A percentile compares a stretch with the other conserved stretches of the same genome.
Conservation (phyloP, 345 rosid species). For the Ricinus communis region DNA sequence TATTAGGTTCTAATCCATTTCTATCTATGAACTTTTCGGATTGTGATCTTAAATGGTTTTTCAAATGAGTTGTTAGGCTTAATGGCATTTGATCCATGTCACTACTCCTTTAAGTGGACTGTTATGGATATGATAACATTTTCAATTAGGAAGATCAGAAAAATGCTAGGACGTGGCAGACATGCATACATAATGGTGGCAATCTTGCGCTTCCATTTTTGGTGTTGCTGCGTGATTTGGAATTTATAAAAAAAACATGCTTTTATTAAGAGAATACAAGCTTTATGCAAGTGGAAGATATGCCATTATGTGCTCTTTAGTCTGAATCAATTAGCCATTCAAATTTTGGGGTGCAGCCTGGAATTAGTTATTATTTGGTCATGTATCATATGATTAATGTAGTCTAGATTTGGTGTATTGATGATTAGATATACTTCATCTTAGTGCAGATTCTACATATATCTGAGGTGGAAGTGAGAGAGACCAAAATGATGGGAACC, state of each 20-base stretch:
- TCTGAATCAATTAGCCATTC: not conserved
- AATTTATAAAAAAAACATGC: not conserved
- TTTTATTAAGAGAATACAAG: not conserved
- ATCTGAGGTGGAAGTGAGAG: slow-evolving; percentile 81
- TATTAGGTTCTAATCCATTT: not conserved
- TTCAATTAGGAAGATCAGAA: not conserved
- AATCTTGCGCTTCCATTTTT: not conserved
- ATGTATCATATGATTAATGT: not conserved
- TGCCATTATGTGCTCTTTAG: not conserved
- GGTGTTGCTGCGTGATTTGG: not conserved
- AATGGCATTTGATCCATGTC: not conserved
- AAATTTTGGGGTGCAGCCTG: not conserved
- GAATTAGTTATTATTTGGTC: not conserved
- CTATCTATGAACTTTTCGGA: too few relatives aligned
- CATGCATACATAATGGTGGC: not conserved
- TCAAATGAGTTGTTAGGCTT: not conserved
- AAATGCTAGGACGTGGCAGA: not conserved
- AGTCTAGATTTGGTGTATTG: slow-evolving; percentile 7
- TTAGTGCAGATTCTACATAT: slow-evolving; percentile 74
- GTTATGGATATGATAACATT: not conserved
- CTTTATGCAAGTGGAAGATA: not conserved
- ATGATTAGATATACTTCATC: not conserved
- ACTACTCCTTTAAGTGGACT: not conserved
- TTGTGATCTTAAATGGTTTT: not conserved
- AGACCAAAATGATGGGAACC: slow-evolving; percentile 92